Evolutionary conservation across 1,284 basidiomycete genomes (phyloP).

Genomic region (Cryptococcus sp.): DNA sequence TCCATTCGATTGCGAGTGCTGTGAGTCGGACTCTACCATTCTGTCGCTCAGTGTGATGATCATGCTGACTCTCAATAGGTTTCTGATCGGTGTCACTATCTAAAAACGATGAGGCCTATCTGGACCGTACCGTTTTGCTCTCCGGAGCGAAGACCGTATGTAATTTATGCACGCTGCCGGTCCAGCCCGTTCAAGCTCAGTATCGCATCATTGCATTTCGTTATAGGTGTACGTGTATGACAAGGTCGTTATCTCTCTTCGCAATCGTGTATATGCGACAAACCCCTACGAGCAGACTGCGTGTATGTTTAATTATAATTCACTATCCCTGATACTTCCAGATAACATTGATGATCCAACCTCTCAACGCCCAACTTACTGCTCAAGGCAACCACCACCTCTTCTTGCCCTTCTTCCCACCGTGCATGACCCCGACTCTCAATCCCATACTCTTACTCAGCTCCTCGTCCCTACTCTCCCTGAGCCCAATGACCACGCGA

Average conservation of each 20-base stretch:
- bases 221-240: background rate
- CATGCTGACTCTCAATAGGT: too few relatives aligned
- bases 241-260: constrained; percentile 1
- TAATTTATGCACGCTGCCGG: too few relatives aligned
- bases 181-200: too few relatives aligned
- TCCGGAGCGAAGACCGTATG: too few relatives aligned
- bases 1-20: constrained; percentile 66
- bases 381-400: constrained; percentile 25
- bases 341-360: too few relatives aligned
- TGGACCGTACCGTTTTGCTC: too few relatives aligned
- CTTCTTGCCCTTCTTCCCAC: constrained; percentile 32
- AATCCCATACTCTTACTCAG: constrained; percentile 24
- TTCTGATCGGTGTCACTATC: too few relatives aligned
- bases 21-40: constrained; percentile 57
- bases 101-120: too few relatives aligned
- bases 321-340: too few relatives aligned
- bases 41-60: too few relatives aligned
- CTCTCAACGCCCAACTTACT: background rate
- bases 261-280: background rate
- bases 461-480: constrained; percentile 31
- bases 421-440: constrained; percentile 30
- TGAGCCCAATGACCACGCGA: constrained; percentile 34
- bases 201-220: background rate
- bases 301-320: too few relatives aligned
- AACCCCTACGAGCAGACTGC: background rate